Evolutionary conservation across 148 eudicot genomes (phyloP), one percentile per base, ranked within the genome.

Genomic region (Rhododendron vialii): DNA sequence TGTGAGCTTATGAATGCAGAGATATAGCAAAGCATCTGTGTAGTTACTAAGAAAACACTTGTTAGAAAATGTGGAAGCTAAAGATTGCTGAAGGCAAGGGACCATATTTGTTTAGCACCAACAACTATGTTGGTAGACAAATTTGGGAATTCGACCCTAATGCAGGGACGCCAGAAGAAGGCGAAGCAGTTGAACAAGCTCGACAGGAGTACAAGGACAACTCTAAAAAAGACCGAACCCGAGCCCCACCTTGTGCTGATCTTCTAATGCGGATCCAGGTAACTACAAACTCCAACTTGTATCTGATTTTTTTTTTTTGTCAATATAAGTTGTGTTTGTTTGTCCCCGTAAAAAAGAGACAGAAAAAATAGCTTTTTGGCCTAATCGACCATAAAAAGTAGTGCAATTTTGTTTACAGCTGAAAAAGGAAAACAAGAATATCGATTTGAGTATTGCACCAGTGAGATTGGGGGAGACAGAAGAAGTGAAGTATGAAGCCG

Each of bases 341-440:
- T 47, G 48, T 47, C 11, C 48, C 48, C 11, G 2, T 47, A 9
- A 47, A 47, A 41, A 47, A 45, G 48, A 45, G 10, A 47, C 10
- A 47, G 2, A 45, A 47, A 47, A 47, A 1, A 8, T 1, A 0
- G 11, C 11, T 47, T 47, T 47, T 47, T 47, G 48, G 48, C 11
- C 48, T 41, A 0, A 41, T 41, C 6, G 36, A 35, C 36, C 36
- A 35, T 35, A 35, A 35, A 35, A 35, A 35, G 36, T 35, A 1
- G 36, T 35, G 36, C 36, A 35, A 35, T 35, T 59, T 59, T 22
- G 22, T 59, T 78, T 24, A 3, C 88, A 87, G 88, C 83, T 83
- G 1, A 87, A 87, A 73, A 87, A 78, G 84, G 88, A 87, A 33
- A 87, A 83, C 83, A 83, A 36, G n/a, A 69, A 81, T 36, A 83